phyloP scores from a whole-genome alignment of 2,329 filamentous ascomycete genomes.

The Alternaria panax region DNA sequence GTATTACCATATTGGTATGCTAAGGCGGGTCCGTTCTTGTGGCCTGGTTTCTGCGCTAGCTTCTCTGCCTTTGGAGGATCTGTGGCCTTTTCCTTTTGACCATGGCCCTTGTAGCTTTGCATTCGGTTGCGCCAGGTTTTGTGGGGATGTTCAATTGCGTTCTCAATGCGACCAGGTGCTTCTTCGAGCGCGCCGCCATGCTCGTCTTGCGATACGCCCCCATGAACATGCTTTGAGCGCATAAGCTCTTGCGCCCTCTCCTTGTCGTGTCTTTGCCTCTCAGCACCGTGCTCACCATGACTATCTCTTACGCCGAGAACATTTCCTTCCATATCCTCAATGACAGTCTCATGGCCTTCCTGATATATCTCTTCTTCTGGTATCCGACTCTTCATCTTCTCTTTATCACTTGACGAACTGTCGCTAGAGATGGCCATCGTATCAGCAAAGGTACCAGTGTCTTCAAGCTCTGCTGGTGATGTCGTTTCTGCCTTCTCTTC shows the following conservation, averaged over 20 bases:
- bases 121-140: slow-evolving; percentile 56
- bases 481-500: slow-evolving; percentile 41
- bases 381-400: slow-evolving; percentile 37
- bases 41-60: slow-evolving; percentile 42
- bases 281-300: slow-evolving; percentile 56
- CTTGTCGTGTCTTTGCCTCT: slow-evolving; percentile 68
- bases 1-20: slow-evolving; percentile 89
- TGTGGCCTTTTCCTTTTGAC: slow-evolving; percentile 47
- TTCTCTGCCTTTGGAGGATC: slow-evolving; percentile 45
- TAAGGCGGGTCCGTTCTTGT: slow-evolving; percentile 72
- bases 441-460: slow-evolving; percentile 55
- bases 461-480: slow-evolving; percentile 47
- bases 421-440: slow-evolving; percentile 52
- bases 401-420: slow-evolving; percentile 43
- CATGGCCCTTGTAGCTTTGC: slow-evolving; percentile 55
- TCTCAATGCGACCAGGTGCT: slow-evolving; percentile 47
- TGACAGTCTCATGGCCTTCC: slow-evolving; percentile 78
- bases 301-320: slow-evolving; percentile 73
- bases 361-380: slow-evolving; percentile 73
- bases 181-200: slow-evolving; percentile 54
- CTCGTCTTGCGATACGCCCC: slow-evolving; percentile 57
- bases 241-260: slow-evolving; percentile 62
- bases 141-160: slow-evolving; percentile 48
- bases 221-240: slow-evolving; percentile 56
- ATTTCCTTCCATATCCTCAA: slow-evolving; percentile 88